Evolutionary conservation across 495 filamentous ascomycete genomes (phyloP), one percentile per base, ranked within the genome.

Genomic region (Tuber umbilicatum): DNA sequence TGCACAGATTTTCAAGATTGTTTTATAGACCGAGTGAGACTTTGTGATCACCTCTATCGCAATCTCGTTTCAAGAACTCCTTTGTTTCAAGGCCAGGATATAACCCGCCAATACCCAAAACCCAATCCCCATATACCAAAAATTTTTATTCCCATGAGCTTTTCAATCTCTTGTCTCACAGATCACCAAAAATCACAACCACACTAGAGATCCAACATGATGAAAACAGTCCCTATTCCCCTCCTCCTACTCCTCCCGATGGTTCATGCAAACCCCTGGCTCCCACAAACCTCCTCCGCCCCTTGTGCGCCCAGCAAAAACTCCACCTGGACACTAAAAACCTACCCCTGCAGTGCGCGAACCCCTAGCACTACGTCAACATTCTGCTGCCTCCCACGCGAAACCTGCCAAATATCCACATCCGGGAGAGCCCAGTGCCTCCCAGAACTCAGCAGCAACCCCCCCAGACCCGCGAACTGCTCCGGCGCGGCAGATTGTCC

Each of bases 21-120:
- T 76, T 67, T 31, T 31, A 67, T 14, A 45, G 14, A 16, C 16
- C 75, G 75, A 76, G 75, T 76, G 75, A 76, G 37, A 43, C 6
- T 19, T 43, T 2, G 23, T 76, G 75, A 70, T 0, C 7, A 19
- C 0, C 6, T 64, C 12, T 35, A 4, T 17, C 27, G 16, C 27
- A 17, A 64, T 64, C 27, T 14, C 14, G 4, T 64, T 64, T 35
- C 55, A 35, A 35, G 55, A 64, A 16, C 27, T 35, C 55, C 27
- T 64, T 31, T 64, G 27, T 35, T 31, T 35, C 27, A 5, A 35
- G 55, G 12, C 55, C 14, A 35, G 14, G 27, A 35, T 16, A 64
- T 64, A 64, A 35, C 1, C 19, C 70, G 7, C n/a, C n/a, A 31
- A 31, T 41, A 38, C 9, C 16, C 35, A 71, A 50, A 71, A 41